A percentile compares a stretch with the other conserved stretches of the same genome.
Conservation (phyloP, 2,329 filamentous ascomycete species). For the Sclerotinia nivalis region DNA sequence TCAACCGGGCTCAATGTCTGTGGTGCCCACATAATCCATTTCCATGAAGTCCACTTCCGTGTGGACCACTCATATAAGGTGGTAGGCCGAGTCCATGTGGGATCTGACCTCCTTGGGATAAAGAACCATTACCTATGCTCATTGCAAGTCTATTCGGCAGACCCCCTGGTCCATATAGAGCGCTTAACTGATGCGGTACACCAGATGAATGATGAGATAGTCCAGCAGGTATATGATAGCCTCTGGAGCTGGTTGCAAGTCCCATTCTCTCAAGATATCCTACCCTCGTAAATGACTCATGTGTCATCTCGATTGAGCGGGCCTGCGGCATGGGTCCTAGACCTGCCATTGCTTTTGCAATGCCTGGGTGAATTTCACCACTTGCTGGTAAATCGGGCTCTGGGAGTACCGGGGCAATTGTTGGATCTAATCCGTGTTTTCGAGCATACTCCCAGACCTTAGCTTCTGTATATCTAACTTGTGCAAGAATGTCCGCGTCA, state of each 20-base stretch:
- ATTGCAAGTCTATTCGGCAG: background rate
- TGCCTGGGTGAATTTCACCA: conserved; percentile 6
- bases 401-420: background rate
- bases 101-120: background rate
- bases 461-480: background rate
- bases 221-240: background rate
- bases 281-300: background rate
- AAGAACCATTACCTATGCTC: background rate
- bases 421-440: conserved; percentile 1
- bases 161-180: background rate
- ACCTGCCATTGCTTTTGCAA: conserved; percentile 5
- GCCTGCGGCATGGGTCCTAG: background rate
- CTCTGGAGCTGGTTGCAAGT: background rate
- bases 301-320: background rate
- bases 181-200: background rate
- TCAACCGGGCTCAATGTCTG: background rate
- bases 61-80: background rate
- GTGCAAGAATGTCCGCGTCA: fast-evolving
- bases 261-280: background rate
- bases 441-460: background rate
- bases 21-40: background rate
- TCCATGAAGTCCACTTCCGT: background rate
- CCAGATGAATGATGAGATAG: background rate
- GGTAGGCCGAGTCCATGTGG: background rate
- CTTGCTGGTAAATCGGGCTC: background rate